A percentile compares a stretch with the other conserved stretches of the same genome.
phyloP scores from a whole-genome alignment of 2,329 filamentous ascomycete species.

The Trichoderma asperellum region DNA sequence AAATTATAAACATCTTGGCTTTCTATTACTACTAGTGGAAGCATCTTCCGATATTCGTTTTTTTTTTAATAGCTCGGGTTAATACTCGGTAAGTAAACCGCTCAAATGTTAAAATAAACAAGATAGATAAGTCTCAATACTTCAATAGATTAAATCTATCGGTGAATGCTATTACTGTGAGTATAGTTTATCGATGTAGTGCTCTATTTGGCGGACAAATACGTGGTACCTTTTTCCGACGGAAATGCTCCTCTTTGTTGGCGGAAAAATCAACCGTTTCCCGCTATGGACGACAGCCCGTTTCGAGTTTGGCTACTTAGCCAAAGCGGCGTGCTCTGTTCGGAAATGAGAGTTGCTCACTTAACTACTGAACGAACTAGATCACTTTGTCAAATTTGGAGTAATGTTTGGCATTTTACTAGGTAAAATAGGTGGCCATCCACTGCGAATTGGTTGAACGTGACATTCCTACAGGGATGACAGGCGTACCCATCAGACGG shows the following conservation, averaged over 20 bases:
- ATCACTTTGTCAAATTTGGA: neutral
- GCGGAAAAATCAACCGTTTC: slow-evolving; percentile 9
- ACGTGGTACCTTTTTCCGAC: slow-evolving; percentile 7
- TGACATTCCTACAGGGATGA: neutral
- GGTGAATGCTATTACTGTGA: neutral
- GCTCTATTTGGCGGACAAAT: neutral
- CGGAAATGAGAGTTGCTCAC: neutral
- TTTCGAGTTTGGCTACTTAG: neutral
- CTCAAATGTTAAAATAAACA: neutral
- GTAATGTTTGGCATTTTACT: neutral
- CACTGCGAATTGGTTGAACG: neutral
- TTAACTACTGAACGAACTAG: neutral
- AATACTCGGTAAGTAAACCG: neutral
- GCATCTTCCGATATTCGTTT: no score
- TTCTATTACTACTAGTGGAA: neutral
- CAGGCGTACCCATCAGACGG: neutral
- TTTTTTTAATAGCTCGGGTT: slow-evolving; percentile 1
- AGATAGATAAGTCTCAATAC: neutral
- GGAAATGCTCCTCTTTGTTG: slow-evolving; percentile 10
- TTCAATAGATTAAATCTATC: neutral
- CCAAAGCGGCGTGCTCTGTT: neutral
- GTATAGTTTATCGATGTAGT: neutral
- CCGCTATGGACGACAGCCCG: neutral
- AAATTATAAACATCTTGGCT: neutral
- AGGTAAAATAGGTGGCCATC: neutral